phyloP scores from a whole-genome alignment of 2,329 filamentous ascomycete species.

The Salinomyces thailandicus region DNA sequence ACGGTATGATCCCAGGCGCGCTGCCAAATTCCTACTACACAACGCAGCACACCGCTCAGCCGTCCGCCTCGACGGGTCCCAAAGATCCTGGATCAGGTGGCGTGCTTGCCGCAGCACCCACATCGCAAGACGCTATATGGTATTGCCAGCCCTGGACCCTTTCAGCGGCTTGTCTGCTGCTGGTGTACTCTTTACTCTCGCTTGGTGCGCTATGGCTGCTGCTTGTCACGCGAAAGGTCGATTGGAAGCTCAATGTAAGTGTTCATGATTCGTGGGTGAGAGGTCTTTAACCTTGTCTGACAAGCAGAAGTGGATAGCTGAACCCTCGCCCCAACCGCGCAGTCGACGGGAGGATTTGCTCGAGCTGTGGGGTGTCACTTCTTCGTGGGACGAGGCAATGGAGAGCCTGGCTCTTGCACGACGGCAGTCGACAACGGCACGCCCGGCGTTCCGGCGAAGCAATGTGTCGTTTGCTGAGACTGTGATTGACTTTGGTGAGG shows the following conservation, averaged over 20 bases:
- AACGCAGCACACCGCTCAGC: too few relatives aligned
- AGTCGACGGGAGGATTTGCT: not conserved
- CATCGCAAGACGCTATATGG: not conserved
- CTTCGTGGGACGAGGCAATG: too few relatives aligned
- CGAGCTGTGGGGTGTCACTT: not conserved
- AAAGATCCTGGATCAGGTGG: too few relatives aligned
- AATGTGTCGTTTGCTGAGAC: conserved; percentile 1
- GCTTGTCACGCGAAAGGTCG: conserved; percentile 1
- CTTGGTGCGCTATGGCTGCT: not conserved
- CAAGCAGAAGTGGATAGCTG: too few relatives aligned
- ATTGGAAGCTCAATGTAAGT: conserved; percentile 5
- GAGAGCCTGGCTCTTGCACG: not conserved
- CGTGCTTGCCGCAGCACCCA: too few relatives aligned
- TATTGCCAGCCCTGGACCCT: conserved; percentile 5
- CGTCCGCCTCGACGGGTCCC: too few relatives aligned
- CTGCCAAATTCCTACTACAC: too few relatives aligned
- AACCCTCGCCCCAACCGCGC: not conserved
- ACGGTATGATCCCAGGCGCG: not conserved
- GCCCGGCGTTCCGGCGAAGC: not conserved
- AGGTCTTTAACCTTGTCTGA: too few relatives aligned
- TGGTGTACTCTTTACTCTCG: conserved; percentile 2
- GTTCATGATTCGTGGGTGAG: not conserved
- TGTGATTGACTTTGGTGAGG: not conserved
- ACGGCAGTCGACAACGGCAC: not conserved
- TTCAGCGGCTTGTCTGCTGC: not conserved